A percentile compares a stretch with the other conserved stretches of the same genome.
phyloP scores from a whole-genome alignment of 2,329 filamentous ascomycete genomes.

The Pseudogymnoascus sp. region DNA sequence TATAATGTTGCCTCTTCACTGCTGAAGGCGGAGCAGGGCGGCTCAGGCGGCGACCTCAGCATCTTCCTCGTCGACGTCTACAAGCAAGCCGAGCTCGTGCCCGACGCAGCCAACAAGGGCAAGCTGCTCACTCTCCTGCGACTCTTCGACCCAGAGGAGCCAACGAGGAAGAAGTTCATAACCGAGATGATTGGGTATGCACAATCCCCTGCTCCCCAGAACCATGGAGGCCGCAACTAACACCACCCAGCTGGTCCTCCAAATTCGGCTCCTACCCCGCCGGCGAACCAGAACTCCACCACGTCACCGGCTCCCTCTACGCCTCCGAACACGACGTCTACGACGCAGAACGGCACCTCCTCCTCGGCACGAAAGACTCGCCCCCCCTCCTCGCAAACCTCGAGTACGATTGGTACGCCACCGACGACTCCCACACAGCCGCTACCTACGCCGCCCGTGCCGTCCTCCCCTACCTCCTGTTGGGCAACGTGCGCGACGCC shows the following conservation, averaged over 20 bases:
- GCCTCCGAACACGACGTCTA: conserved; percentile 90
- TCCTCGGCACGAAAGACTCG: conserved; percentile 83
- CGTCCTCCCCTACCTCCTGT: conserved; percentile 81
- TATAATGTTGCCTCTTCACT: conserved; percentile 76
- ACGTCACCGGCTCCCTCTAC: conserved; percentile 78
- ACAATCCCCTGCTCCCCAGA: not conserved
- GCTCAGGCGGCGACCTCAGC: conserved; percentile 83
- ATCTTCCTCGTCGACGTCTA: conserved; percentile 86
- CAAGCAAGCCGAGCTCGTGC: conserved; percentile 71
- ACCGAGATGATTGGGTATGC: conserved; percentile 69
- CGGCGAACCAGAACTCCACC: conserved; percentile 89
- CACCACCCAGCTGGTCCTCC: conserved; percentile 59
- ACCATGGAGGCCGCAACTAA: conserved; percentile 7
- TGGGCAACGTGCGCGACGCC: conserved; percentile 83
- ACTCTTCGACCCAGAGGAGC: conserved; percentile 73
- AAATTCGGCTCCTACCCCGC: conserved; percentile 80
- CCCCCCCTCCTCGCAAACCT: conserved; percentile 69
- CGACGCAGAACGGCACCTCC: conserved; percentile 83
- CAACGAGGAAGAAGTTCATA: conserved; percentile 87
- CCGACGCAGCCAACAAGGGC: conserved; percentile 65
- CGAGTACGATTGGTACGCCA: conserved; percentile 89
- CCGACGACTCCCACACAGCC: conserved; percentile 81
- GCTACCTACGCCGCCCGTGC: conserved; percentile 78
- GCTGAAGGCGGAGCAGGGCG: conserved; percentile 84
- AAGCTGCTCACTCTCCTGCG: conserved; percentile 69